These are phyloP conservation scores for Irpex sp. DNA, from an alignment of 1,284 basidiomycete genomes.

Conservation along the genomic window DNA sequence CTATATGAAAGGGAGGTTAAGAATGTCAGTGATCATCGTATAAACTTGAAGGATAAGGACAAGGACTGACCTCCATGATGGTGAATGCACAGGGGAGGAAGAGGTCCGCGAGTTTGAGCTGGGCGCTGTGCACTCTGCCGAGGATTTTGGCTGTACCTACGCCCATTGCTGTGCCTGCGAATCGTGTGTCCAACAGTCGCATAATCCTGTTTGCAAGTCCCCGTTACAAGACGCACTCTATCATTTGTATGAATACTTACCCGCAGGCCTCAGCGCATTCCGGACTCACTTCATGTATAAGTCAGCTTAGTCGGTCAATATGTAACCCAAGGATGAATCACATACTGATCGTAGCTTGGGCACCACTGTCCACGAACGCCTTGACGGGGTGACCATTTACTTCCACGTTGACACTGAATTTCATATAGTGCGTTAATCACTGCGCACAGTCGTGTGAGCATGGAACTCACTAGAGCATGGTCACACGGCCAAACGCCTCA, in stretches of 20 bases:
- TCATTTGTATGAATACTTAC: slow-evolving; percentile 35
- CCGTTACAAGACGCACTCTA: neutral
- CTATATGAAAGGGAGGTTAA: slow-evolving; percentile 31
- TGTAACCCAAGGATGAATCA: slow-evolving; percentile 14
- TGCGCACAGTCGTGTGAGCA: neutral
- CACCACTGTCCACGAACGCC: slow-evolving; percentile 97
- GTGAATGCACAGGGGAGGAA: slow-evolving; percentile 91
- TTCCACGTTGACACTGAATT: slow-evolving; percentile 48
- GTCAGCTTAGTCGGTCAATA: slow-evolving; percentile 3
- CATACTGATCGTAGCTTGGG: slow-evolving; percentile 94
- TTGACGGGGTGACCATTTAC: slow-evolving; percentile 90
- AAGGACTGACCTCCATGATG: slow-evolving; percentile 77
- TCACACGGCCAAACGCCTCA: slow-evolving; percentile 91
- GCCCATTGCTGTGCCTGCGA: slow-evolving; percentile 89
- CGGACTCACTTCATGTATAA: slow-evolving; percentile 72
- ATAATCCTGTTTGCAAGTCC: slow-evolving; percentile 59
- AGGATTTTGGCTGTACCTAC: slow-evolving; percentile 96
- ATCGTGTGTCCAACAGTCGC: slow-evolving; percentile 88
- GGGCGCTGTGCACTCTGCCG: slow-evolving; percentile 91
- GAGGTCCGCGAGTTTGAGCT: slow-evolving; percentile 83
- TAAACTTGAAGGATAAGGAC: too few relatives aligned
- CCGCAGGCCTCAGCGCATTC: slow-evolving; percentile 93
- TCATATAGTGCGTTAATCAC: neutral
- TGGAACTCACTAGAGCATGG: slow-evolving; percentile 86
- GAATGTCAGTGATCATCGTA: neutral